phyloP scores from a whole-genome alignment of 768 basidiomycete genomes.

The Kwoniella dejecticola region DNA sequence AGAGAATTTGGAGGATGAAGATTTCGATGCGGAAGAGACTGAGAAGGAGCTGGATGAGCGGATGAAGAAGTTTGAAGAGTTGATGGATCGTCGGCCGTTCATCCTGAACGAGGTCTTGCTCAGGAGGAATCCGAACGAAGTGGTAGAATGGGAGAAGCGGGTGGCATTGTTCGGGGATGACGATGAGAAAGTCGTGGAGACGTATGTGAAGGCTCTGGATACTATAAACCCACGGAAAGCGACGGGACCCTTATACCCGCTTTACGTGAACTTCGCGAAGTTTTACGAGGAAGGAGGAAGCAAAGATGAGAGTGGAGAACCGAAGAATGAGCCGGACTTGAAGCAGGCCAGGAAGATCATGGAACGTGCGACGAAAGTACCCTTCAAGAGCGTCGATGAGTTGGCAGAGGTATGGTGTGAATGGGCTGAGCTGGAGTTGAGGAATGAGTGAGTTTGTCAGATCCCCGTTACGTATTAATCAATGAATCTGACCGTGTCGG shows the following conservation, averaged over 20 bases:
- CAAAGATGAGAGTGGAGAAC: slow-evolving; percentile 59
- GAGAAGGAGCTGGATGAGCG: slow-evolving; percentile 80
- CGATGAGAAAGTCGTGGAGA: slow-evolving; percentile 92
- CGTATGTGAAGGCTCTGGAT: slow-evolving; percentile 84
- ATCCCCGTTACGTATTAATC: not conserved
- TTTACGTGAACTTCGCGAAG: slow-evolving; percentile 93
- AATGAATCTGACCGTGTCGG: slow-evolving; percentile 14
- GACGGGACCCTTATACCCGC: slow-evolving; percentile 81
- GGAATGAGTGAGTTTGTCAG: slow-evolving; percentile 75
- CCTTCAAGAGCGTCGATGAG: slow-evolving; percentile 94
- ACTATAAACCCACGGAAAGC: slow-evolving; percentile 86
- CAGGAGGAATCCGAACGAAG: slow-evolving; percentile 92
- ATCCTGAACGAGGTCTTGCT: slow-evolving; percentile 92
- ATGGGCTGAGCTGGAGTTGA: slow-evolving; percentile 97
- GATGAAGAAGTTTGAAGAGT: slow-evolving; percentile 89
- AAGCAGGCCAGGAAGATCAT: slow-evolving; percentile 86
- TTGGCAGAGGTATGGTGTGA: slow-evolving; percentile 99
- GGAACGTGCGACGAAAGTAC: slow-evolving; percentile 87
- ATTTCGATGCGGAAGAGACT: slow-evolving; percentile 64
- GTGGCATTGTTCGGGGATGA: slow-evolving; percentile 89
- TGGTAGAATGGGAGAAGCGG: slow-evolving; percentile 99
- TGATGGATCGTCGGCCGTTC: slow-evolving; percentile 95
- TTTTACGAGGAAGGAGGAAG: slow-evolving; percentile 96
- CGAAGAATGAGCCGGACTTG: slow-evolving; percentile 74
- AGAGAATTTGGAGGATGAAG: slow-evolving; percentile 75